Percentiles rank a stretch among this genome's conserved stretches.
Evolutionary conservation across 139 green algal genomes (phyloP).

Genomic region (Edaphochlamys debaryana): DNA sequence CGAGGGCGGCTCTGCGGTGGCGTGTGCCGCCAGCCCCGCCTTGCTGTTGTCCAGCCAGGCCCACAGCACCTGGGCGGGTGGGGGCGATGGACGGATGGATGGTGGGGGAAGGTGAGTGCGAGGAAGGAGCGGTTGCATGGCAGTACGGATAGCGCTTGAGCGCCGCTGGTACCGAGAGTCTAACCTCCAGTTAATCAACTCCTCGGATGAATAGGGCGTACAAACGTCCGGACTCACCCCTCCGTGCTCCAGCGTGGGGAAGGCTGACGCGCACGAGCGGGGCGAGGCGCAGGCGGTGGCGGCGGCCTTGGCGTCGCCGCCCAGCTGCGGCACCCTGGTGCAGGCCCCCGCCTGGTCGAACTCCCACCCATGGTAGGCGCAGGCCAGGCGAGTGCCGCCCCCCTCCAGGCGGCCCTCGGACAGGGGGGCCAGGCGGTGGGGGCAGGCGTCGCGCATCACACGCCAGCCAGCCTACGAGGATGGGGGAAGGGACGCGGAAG

Average conservation of each 20-base stretch:
- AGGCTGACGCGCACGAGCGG: conserved; percentile 43
- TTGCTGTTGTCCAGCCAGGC: conserved; percentile 45
- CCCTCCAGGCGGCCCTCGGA: conserved; percentile 70
- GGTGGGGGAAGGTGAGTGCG: no score
- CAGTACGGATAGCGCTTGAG: no score
- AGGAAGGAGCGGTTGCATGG: no score
- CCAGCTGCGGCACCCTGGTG: conserved; percentile 58
- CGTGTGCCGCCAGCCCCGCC: not conserved
- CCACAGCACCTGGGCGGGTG: conserved; percentile 45
- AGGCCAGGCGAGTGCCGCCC: conserved; percentile 64
- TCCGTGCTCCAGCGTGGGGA: conserved; percentile 29
- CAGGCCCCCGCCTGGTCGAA: conserved; percentile 58
- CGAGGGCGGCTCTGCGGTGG: not conserved
- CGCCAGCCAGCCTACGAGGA: conserved; percentile 3
- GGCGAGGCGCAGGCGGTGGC: conserved; percentile 16
- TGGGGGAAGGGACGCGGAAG: no score
- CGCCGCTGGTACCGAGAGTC: no score
- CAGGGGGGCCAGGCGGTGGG: conserved; percentile 68
- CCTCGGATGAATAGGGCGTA: no score
- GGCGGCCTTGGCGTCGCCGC: conserved; percentile 4
- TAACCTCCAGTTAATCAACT: no score
- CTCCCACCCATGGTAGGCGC: conserved; percentile 55
- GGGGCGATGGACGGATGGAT: no score
- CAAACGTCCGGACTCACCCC: no score
- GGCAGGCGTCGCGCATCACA: conserved; percentile 13